These are phyloP conservation scores for Penicillium sclerotiorum DNA, from an alignment of 2,329 filamentous ascomycete species.

Conservation along the genomic window DNA sequence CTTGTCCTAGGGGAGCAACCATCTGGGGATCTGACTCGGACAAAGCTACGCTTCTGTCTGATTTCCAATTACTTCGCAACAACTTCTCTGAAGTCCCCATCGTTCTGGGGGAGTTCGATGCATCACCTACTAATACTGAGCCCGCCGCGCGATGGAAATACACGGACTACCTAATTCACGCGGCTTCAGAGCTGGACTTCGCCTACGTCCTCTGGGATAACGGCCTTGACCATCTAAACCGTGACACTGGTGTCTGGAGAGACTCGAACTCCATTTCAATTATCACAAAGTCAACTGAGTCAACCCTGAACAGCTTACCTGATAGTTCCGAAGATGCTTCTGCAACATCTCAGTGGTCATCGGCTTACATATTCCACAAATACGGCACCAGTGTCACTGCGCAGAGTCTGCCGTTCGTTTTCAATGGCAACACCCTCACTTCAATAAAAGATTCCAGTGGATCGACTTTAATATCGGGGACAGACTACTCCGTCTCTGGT, in stretches of 20 bases:
- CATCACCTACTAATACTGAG: conserved; percentile 55
- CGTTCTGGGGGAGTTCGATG: conserved; percentile 61
- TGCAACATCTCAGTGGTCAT: conserved; percentile 51
- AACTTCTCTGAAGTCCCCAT: conserved; percentile 61
- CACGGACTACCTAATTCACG: conserved; percentile 56
- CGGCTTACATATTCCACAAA: conserved; percentile 60
- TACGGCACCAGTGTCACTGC: conserved; percentile 48
- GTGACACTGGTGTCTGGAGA: conserved; percentile 52
- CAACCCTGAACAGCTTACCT: conserved; percentile 54
- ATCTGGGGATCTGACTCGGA: conserved; percentile 61
- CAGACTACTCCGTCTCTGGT: conserved; percentile 53
- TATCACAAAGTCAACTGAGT: conserved; percentile 48
- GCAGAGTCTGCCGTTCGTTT: conserved; percentile 52
- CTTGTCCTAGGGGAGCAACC: conserved; percentile 60
- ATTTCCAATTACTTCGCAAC: conserved; percentile 54
- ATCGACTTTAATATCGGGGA: conserved; percentile 37
- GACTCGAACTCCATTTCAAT: conserved; percentile 55
- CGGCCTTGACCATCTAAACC: conserved; percentile 58
- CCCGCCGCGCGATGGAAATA: conserved; percentile 61
- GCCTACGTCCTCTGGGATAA: conserved; percentile 63
- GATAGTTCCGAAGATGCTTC: conserved; percentile 55
- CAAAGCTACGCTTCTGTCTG: conserved; percentile 52
- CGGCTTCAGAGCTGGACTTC: conserved; percentile 54
- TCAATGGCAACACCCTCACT: conserved; percentile 58
- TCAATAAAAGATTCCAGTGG: conserved; percentile 44